phyloP scores from a whole-genome alignment of 1,284 basidiomycete genomes.

The Cryptococcus sp. region DNA sequence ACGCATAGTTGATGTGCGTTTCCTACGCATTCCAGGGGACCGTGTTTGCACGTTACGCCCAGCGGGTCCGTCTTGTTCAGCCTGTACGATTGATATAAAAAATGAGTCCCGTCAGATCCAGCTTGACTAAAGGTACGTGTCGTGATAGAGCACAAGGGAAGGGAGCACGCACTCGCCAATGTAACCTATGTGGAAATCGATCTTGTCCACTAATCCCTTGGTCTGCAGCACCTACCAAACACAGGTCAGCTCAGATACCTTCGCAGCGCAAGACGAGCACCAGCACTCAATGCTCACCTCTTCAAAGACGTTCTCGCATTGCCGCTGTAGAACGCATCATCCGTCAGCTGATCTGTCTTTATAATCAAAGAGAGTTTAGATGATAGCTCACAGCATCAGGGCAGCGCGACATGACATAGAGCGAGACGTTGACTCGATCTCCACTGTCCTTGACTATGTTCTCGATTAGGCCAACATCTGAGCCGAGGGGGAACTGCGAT shows the following conservation, averaged over 20 bases:
- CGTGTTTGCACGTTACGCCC: conserved; percentile 77
- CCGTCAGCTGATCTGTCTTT: background rate
- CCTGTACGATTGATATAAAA: conserved; percentile 51
- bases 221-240: conserved; percentile 62
- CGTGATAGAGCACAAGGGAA: background rate
- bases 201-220: conserved; percentile 61
- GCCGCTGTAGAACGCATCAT: conserved; percentile 26
- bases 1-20: conserved; percentile 84
- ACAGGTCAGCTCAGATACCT: background rate
- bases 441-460: background rate
- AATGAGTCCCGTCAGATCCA: background rate
- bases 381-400: conserved; percentile 50
- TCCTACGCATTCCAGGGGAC: conserved; percentile 70
- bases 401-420: conserved; percentile 53
- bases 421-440: conserved; percentile 43
- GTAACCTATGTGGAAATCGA: conserved; percentile 70
- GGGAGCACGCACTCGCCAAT: conserved; percentile 65
- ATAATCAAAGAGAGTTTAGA: background rate
- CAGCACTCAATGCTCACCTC: conserved; percentile 27
- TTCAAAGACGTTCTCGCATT: conserved; percentile 75
- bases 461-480: too few relatives aligned
- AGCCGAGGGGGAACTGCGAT: too few relatives aligned
- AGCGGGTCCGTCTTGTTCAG: conserved; percentile 65
- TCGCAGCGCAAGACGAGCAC: background rate
- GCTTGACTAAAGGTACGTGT: background rate